Evolutionary conservation across 495 filamentous ascomycete genomes (phyloP), one percentile per base, ranked within the genome.

Genomic region (Aspergillus bertholletiae): DNA sequence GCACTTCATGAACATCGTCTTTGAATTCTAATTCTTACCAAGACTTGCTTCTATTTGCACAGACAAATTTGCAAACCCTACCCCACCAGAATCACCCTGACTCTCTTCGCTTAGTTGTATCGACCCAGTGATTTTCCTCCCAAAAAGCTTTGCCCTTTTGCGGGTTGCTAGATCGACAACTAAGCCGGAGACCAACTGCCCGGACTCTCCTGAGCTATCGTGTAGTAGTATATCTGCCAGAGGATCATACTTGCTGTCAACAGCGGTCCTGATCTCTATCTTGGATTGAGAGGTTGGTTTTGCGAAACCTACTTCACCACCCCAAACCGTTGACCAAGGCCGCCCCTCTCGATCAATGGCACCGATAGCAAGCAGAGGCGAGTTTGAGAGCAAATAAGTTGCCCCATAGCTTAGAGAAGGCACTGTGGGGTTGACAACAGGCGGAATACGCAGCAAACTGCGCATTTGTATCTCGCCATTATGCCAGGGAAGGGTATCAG

Each of bases 291-390:
- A 80, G 0, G 88, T 68, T 0, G 84, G 78, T 23, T 70, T 67
- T 0, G 81, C 79, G 60, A 92, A 88, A 9, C 86, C 87, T 5
- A 72, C 57, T 62, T 88, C 80, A 30, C 89, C 88, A 46, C 86
- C 88, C 82, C 85, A 88, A 6, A 92, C 43, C 0, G 85, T 84
- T 30, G 85, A 87, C 89, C 88, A 92, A 17, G 88, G 88, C 26
- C 81, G 70, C 6, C 80, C 81, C 32, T 84, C 48, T 3, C 63
- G 59, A 60, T 92, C 89, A 2, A 90, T 56, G 0, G 87, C 75
- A 0, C 87, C 89, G n/a, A 92, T 64, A 2, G 87, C 88, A 5
- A 92, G 65, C 40, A 92, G 72, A 0, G 88, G 85, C 3, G 82
- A 84, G 5, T 56, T 60, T 34, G 74, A 69, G 8, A 89, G 73